Percentiles rank a stretch among this genome's conserved stretches.
Evolutionary conservation across 2,329 filamentous ascomycete genomes (phyloP).

Genomic region (Fusarium domesticum): DNA sequence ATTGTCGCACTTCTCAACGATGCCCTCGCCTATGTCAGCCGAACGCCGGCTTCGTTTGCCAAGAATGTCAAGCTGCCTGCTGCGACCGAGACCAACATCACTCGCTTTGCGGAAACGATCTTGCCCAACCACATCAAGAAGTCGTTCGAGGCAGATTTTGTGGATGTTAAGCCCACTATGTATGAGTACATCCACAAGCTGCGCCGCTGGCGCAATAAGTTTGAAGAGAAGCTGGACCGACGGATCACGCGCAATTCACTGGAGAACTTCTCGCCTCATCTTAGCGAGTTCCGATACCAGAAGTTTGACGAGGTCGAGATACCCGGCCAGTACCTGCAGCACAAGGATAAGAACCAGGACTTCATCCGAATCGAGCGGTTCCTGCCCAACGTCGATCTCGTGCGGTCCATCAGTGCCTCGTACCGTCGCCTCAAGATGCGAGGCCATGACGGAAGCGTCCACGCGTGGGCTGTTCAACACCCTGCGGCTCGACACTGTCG

Average conservation of each 20-base stretch:
- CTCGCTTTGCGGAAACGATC: constrained; percentile 92
- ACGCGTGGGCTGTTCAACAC: constrained; percentile 94
- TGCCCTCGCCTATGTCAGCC: constrained; percentile 85
- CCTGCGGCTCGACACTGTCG: constrained; percentile 89
- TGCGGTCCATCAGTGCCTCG: constrained; percentile 85
- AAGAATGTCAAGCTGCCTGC: constrained; percentile 86
- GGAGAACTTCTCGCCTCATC: constrained; percentile 81
- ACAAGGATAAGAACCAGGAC: constrained; percentile 98
- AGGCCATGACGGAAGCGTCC: constrained; percentile 95
- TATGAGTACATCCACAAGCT: constrained; percentile 97
- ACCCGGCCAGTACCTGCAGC: constrained; percentile 92
- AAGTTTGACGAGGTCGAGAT: constrained; percentile 99
- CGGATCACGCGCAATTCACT: constrained; percentile 70
- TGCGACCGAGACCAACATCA: constrained; percentile 94
- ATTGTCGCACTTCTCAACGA: constrained; percentile 98
- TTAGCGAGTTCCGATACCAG: constrained; percentile 95
- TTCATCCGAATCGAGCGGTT: constrained; percentile 98
- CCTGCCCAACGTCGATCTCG: constrained; percentile 88
- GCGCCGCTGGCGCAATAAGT: constrained; percentile 93
- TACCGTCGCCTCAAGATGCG: constrained; percentile 93
- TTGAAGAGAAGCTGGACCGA: constrained; percentile 94
- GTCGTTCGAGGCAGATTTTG: constrained; percentile 97
- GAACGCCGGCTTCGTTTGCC: constrained; percentile 81
- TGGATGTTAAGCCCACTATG: constrained; percentile 93
- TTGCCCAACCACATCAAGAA: constrained; percentile 91